A percentile compares a stretch with the other conserved stretches of the same genome.
These are phyloP conservation scores for Sambucus nigra DNA, from an alignment of 129 eudicot genomes.

Conservation along the genomic window DNA sequence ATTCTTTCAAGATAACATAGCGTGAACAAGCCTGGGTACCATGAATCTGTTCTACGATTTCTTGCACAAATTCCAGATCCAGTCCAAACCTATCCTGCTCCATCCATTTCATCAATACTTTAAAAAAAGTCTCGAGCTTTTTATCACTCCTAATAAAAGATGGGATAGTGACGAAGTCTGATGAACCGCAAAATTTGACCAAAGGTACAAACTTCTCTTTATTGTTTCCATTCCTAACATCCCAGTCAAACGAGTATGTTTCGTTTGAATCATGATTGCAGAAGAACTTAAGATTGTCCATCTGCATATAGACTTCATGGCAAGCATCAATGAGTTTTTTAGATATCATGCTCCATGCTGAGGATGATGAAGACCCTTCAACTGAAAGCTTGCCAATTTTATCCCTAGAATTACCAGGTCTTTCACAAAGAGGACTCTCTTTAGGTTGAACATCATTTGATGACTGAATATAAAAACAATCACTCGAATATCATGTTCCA, in stretches of 20 bases:
- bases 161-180: constrained; percentile 5
- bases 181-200: constrained; percentile 18
- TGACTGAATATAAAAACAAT: constrained; percentile 1
- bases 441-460: constrained; percentile 16
- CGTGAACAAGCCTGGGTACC: constrained; percentile 14
- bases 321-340: constrained; percentile 17
- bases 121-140: constrained; percentile 6
- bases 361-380: constrained; percentile 26
- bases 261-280: constrained; percentile 22
- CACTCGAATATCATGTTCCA: constrained; percentile 17
- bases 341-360: constrained; percentile 24
- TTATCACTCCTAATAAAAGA: constrained; percentile 4
- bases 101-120: constrained; percentile 22
- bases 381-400: constrained; percentile 27
- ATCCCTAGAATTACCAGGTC: constrained; percentile 11
- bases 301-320: constrained; percentile 4
- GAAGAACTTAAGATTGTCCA: constrained; percentile 16
- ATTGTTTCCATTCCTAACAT: constrained; percentile 8
- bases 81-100: constrained; percentile 26
- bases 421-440: no score
- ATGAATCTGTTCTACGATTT: constrained; percentile 28
- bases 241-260: neutral
- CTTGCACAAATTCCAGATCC: constrained; percentile 29
- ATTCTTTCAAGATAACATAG: constrained; percentile 13
- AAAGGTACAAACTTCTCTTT: constrained; percentile 4